Percentiles rank a stretch among this genome's conserved stretches.
These are phyloP conservation scores for Exophiala dermatitidis DNA, from an alignment of 2,329 filamentous ascomycete genomes.

Conservation along the genomic window DNA sequence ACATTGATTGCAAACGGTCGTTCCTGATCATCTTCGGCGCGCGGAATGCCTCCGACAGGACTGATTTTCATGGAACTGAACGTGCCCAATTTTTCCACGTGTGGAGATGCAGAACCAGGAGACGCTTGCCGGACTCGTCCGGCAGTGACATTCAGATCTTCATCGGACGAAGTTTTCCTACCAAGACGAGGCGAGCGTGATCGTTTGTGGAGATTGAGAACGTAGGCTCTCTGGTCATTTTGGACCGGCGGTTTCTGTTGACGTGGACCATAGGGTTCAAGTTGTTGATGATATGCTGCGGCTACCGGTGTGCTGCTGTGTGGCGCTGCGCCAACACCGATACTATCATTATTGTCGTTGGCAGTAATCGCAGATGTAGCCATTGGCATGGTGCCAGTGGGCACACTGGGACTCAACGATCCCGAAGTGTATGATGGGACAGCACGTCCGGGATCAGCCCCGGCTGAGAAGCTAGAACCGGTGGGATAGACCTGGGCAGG, in stretches of 20 bases:
- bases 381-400: too few species aligned
- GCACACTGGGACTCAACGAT: too few species aligned
- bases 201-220: slow-evolving; percentile 33
- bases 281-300: background rate
- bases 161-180: slow-evolving; percentile 26
- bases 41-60: slow-evolving; percentile 28
- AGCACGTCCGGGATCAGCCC: too few species aligned
- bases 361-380: background rate
- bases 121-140: background rate
- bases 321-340: background rate
- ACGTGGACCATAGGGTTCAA: too few species aligned
- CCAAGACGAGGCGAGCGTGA: slow-evolving; percentile 33
- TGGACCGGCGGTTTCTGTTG: too few species aligned
- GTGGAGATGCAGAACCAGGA: slow-evolving; percentile 12
- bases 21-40: slow-evolving; percentile 33
- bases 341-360: background rate
- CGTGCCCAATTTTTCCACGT: slow-evolving; percentile 30
- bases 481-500: slow-evolving; percentile 13
- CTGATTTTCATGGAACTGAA: slow-evolving; percentile 30
- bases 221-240: slow-evolving; percentile 19
- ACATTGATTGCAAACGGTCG: slow-evolving; percentile 34
- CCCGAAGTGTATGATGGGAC: too few species aligned
- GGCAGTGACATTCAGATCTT: slow-evolving; percentile 21
- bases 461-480: background rate
- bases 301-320: too few species aligned